phyloP scores from a whole-genome alignment of 2,329 filamentous ascomycete species.

The Cercospora zeae-maydis region DNA sequence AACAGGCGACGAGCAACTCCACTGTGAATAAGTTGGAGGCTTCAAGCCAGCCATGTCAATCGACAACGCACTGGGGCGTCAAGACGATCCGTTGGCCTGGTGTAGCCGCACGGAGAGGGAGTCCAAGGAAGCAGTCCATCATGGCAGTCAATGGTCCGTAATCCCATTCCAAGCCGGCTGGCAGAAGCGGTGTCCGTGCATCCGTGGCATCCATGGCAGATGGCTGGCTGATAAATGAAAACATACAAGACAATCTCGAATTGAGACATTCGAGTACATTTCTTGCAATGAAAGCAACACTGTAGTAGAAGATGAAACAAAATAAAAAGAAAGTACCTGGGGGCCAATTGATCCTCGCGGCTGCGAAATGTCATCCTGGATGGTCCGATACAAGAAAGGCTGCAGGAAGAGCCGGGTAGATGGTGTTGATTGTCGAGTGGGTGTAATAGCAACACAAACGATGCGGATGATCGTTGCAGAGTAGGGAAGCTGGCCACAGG shows the following conservation, averaged over 20 bases:
- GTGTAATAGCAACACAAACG: constrained; percentile 8
- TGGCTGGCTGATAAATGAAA: constrained; percentile 9
- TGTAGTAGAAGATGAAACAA: constrained; percentile 23
- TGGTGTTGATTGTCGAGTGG: not conserved
- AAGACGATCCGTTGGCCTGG: not conserved
- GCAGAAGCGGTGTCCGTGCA: not conserved
- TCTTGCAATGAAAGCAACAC: constrained; percentile 19
- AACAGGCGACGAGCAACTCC: constrained; percentile 10
- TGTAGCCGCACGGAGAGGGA: not conserved
- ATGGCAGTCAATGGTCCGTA: not conserved
- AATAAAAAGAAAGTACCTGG: constrained; percentile 37
- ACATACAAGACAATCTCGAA: constrained; percentile 19
- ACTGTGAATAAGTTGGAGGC: constrained; percentile 10
- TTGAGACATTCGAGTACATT: constrained; percentile 18
- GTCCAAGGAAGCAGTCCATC: not conserved
- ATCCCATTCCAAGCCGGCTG: constrained; percentile 6
- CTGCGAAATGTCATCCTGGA: constrained; percentile 40
- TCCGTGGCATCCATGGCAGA: not conserved
- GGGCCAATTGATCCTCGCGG: constrained; percentile 37
- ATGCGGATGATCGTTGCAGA: constrained; percentile 9
- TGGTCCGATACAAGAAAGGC: constrained; percentile 17
- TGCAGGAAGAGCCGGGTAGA: constrained; percentile 25
- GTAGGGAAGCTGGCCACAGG: not conserved
- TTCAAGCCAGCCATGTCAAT: not conserved
- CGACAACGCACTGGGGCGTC: not conserved